phyloP scores from a whole-genome alignment of 805 yeast species.

The Spencermartinsiella europaea region DNA sequence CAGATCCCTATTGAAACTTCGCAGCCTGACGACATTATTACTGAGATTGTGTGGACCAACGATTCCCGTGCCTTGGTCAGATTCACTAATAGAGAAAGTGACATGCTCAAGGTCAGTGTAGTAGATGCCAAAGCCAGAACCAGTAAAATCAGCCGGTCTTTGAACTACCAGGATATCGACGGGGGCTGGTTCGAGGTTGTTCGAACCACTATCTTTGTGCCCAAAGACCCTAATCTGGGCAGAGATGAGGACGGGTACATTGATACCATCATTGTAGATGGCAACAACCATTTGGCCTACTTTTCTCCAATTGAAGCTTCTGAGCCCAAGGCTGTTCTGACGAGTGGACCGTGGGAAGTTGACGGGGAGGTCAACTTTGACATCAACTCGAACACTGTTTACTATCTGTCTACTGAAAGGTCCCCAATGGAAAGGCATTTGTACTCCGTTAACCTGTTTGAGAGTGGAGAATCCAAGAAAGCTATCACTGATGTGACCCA shows the following conservation, averaged over 20 bases:
- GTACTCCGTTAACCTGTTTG: conserved; percentile 58
- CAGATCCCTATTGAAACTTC: conserved; percentile 29
- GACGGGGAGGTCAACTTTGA: conserved; percentile 54
- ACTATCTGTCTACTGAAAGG: conserved; percentile 68
- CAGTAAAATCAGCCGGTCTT: conserved; percentile 44
- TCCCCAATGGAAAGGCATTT: conserved; percentile 82
- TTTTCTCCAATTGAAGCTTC: conserved; percentile 64
- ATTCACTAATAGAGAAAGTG: conserved; percentile 62
- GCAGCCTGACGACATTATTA: conserved; percentile 49
- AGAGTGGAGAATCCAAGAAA: conserved; percentile 32
- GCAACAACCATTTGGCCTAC: conserved; percentile 74
- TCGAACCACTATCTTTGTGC: conserved; percentile 56
- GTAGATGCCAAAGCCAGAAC: conserved; percentile 40
- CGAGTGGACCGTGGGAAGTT: conserved; percentile 89
- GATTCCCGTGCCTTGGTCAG: conserved; percentile 46
- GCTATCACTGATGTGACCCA: conserved; percentile 46
- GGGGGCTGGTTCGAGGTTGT: conserved; percentile 77
- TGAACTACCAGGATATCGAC: conserved; percentile 38
- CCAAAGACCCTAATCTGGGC: conserved; percentile 40
- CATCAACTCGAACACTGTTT: conserved; percentile 46
- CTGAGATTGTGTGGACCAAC: conserved; percentile 72
- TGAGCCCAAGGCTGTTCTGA: conserved; percentile 49
- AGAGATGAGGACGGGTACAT: conserved; percentile 65
- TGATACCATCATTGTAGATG: conserved; percentile 51
- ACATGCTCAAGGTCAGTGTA: conserved; percentile 51